Percentiles rank a stretch among this genome's conserved stretches.
Conservation (phyloP, 2,329 filamentous ascomycete species). For the Aspergillus chevalieri region DNA sequence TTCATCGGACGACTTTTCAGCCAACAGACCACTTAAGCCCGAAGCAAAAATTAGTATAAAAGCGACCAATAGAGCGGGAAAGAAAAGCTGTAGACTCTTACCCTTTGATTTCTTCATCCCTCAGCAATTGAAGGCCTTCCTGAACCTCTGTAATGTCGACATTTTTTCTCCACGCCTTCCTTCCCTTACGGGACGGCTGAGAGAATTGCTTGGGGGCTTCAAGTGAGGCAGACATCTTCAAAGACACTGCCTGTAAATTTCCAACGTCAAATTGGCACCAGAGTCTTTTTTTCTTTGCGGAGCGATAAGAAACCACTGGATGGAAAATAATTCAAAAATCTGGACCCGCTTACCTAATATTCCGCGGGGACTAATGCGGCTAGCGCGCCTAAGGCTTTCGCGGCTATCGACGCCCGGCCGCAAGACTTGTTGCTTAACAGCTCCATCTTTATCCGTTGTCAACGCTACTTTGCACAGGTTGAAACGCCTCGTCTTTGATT, state of each 20-base stretch:
- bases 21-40: slow-evolving; percentile 69
- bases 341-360: slow-evolving; percentile 27
- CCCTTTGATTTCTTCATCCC: slow-evolving; percentile 89
- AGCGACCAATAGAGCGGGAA: not conserved
- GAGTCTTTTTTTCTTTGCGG: slow-evolving; percentile 17
- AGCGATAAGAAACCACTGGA: not conserved
- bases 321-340: slow-evolving; percentile 19
- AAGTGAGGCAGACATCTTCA: slow-evolving; percentile 28
- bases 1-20: slow-evolving; percentile 73
- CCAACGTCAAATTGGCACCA: slow-evolving; percentile 12
- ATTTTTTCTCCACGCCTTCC: slow-evolving; percentile 98
- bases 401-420: slow-evolving; percentile 12
- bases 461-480: slow-evolving; percentile 1
- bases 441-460: slow-evolving; percentile 14
- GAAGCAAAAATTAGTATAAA: slow-evolving; percentile 4
- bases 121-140: slow-evolving; percentile 72
- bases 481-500: not conserved
- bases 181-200: slow-evolving; percentile 91
- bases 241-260: not conserved
- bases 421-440: slow-evolving; percentile 3
- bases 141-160: slow-evolving; percentile 86
- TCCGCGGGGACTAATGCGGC: slow-evolving; percentile 21
- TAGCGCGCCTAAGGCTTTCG: slow-evolving; percentile 22
- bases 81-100: slow-evolving; percentile 33
- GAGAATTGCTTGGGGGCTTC: slow-evolving; percentile 70